phyloP scores from a whole-genome alignment of 495 filamentous ascomycete species.

The Stereocaulon alpinum region DNA sequence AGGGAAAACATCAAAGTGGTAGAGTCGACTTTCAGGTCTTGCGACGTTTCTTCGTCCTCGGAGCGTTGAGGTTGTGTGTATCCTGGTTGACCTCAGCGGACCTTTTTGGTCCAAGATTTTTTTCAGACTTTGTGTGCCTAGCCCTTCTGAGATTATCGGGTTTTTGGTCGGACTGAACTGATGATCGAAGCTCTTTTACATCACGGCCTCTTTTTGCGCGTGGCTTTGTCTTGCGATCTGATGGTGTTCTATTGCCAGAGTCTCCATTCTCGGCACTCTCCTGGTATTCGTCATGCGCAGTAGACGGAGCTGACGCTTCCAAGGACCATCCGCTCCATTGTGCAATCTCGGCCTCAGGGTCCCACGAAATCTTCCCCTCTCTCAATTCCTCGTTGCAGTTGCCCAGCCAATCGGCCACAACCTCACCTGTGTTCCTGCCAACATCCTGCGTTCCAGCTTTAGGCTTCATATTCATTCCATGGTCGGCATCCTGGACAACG shows the following conservation, averaged over 20 bases:
- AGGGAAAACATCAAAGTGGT: background rate
- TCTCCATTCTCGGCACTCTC: background rate
- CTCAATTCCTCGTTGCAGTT: constrained; percentile 2
- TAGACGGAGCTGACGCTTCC: too few species aligned
- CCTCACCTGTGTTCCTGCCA: constrained; percentile 23
- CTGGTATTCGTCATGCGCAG: background rate
- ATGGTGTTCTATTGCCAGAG: too few species aligned
- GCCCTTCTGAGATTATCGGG: background rate
- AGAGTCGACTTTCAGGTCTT: background rate
- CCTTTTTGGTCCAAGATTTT: background rate
- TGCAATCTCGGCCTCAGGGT: constrained; percentile 9
- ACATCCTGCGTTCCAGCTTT: constrained; percentile 20
- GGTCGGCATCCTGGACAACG: constrained; percentile 29
- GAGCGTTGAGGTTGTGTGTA: background rate
- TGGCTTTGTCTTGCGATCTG: too few species aligned
- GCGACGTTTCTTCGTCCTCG: background rate
- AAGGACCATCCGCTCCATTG: constrained; percentile 19
- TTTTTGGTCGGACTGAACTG: background rate
- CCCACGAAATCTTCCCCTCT: constrained; percentile 15
- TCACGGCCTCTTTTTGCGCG: too few species aligned
- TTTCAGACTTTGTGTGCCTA: background rate
- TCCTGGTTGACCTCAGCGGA: background rate
- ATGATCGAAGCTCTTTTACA: too few species aligned
- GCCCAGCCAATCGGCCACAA: constrained; percentile 27
- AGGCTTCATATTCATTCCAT: constrained; percentile 31